phyloP scores from a whole-genome alignment of 1,284 basidiomycete genomes.

The Stygiomarasmius scandens region DNA sequence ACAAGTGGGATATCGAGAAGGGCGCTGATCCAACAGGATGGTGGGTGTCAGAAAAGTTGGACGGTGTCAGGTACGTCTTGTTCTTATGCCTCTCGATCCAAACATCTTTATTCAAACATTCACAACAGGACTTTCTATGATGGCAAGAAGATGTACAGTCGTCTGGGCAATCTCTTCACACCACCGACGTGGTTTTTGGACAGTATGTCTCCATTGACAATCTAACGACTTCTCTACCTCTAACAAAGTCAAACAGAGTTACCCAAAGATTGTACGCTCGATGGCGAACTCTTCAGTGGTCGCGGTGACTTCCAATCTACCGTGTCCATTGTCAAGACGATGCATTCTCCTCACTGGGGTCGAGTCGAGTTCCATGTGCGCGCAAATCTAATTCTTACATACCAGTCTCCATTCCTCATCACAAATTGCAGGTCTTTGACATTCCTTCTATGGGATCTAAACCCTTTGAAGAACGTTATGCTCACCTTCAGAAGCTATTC shows the following conservation, averaged over 20 bases:
- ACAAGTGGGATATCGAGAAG: constrained; percentile 59
- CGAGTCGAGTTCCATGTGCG: constrained; percentile 60
- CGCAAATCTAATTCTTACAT: neutral
- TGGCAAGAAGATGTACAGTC: constrained; percentile 58
- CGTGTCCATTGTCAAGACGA: constrained; percentile 60
- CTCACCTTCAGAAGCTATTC: constrained; percentile 49
- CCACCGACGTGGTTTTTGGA: constrained; percentile 63
- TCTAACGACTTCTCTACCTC: neutral
- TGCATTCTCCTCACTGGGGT: constrained; percentile 61
- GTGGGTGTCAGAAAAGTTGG: constrained; percentile 72
- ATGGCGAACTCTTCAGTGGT: constrained; percentile 68
- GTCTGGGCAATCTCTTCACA: constrained; percentile 62
- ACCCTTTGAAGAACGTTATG: constrained; percentile 60
- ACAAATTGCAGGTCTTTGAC: constrained; percentile 57
- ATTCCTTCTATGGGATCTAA: constrained; percentile 54
- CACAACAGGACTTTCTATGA: constrained; percentile 58
- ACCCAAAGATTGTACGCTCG: constrained; percentile 59
- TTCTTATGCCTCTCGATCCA: neutral
- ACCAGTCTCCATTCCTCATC: neutral
- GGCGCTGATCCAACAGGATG: constrained; percentile 62
- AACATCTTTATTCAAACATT: neutral
- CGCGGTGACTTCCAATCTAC: constrained; percentile 60
- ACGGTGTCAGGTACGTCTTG: constrained; percentile 51
- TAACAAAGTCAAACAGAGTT: constrained; percentile 42
- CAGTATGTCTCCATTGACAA: constrained; percentile 41